Evolutionary conservation across 805 yeast species (phyloP), one percentile per base, ranked within the genome.

Genomic region (Komagataella ulmi): DNA sequence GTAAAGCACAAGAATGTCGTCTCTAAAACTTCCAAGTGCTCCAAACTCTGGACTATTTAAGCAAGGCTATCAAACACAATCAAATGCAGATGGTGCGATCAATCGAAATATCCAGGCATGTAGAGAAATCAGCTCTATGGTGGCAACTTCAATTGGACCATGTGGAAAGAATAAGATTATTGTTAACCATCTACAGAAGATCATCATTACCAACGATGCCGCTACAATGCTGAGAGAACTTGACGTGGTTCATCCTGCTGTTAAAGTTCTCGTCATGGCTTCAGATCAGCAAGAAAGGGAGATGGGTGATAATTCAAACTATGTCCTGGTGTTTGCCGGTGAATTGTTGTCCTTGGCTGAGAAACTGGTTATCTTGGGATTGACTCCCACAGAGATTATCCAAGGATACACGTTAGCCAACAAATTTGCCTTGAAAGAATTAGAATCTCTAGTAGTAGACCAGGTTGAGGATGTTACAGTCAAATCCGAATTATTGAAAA

Each of bases 241-340:
- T 52, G 97, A 91, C 56, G 88, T 91, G 57, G 89, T 93, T 48
- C 98, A 91, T 65, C 99, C 99, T 5, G 98, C 97, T 2, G 99
- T 93, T 8, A 93, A 91, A 68, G 80, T 93, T 48, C 77, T 93
- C 55, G 93, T 91, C 52, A 89, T 89, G 97, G 96, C 98, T 18
- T 81, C 95, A 12, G 87, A 91, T 65, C 99, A 93, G 72, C 99
- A 93, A 70, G 96, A 93, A 66, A 78, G 81, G 59, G 99, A 91
- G 73, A 85, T 91, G 88, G 99, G 99, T 54, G 99, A 93, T 68
- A 88, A 87, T 61, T 87, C 97, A 21, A 93, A 91, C 67, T 77
- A 90, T 56, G 98, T 93, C 46, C 77, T 93, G 58, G 80, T 91
- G 44, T 76, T 93, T 55, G 97, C 97, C 23, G 98, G 98, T 52